Percentiles rank a stretch among this genome's conserved stretches.
phyloP scores from a whole-genome alignment of 345 rosid genomes.

The Lepidium sativum region DNA sequence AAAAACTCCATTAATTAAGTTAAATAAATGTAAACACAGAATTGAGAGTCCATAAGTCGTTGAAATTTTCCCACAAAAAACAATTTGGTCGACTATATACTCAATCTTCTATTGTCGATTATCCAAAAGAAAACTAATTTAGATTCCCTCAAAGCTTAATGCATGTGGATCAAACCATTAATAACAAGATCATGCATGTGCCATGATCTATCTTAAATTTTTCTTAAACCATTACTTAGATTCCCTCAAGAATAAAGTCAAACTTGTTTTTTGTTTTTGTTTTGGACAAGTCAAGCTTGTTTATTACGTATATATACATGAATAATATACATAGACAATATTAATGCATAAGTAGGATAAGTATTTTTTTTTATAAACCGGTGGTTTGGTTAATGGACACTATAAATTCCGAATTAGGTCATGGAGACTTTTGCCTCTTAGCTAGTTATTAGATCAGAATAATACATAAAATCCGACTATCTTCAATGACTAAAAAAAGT shows the following conservation, averaged over 20 bases:
- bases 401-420: no score
- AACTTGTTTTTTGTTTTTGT: slow-evolving; percentile 3
- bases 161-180: slow-evolving; percentile 1
- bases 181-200: slow-evolving; percentile 25
- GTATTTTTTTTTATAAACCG: no score
- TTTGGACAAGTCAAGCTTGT: not conserved
- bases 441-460: no score
- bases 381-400: no score
- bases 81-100: not conserved
- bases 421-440: no score
- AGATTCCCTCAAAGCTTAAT: not conserved
- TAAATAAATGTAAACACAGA: no score
- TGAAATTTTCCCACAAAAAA: not conserved
- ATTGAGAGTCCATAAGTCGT: no score
- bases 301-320: not conserved
- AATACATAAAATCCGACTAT: no score
- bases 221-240: slow-evolving; percentile 10
- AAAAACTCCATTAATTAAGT: not conserved
- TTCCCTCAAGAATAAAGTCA: slow-evolving; percentile 24
- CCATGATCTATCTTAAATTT: slow-evolving; percentile 24
- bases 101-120: not conserved
- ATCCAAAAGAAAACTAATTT: not conserved
- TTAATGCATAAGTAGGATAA: not conserved
- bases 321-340: not conserved
- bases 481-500: no score